phyloP scores from a whole-genome alignment of 495 filamentous ascomycete genomes.

The Talaromyces nanjingensis region DNA sequence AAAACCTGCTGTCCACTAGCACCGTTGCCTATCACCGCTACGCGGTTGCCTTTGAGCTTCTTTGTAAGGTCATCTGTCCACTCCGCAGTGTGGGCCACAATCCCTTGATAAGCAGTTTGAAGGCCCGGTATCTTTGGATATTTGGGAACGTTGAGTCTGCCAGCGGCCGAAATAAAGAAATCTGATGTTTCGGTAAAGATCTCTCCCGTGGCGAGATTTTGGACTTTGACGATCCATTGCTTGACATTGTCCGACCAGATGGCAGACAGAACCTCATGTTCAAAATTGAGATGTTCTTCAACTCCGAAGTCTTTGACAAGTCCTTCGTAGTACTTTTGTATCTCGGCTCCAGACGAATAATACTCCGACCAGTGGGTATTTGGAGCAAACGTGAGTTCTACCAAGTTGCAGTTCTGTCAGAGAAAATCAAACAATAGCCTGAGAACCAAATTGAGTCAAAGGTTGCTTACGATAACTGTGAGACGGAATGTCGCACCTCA shows the following conservation, averaged over 20 bases:
- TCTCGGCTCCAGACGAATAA: not conserved
- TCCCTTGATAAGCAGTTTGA: slow-evolving; percentile 22
- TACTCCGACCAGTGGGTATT: not conserved
- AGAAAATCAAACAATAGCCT: too few relatives aligned
- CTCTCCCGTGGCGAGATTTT: not conserved
- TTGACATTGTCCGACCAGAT: not conserved
- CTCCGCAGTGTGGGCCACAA: slow-evolving; percentile 13
- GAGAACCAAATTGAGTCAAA: too few relatives aligned
- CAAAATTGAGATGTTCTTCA: not conserved
- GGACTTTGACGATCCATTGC: not conserved
- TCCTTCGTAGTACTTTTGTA: not conserved
- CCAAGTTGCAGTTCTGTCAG: not conserved
- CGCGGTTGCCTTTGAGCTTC: slow-evolving; percentile 6
- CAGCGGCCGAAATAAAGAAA: slow-evolving; percentile 58
- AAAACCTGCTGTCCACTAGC: slow-evolving; percentile 15
- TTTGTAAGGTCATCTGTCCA: slow-evolving; percentile 11
- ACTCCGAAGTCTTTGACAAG: not conserved
- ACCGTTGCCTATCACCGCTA: slow-evolving; percentile 18
- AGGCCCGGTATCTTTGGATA: slow-evolving; percentile 55
- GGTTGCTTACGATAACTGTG: slow-evolving; percentile 4
- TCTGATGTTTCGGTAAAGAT: slow-evolving; percentile 28
- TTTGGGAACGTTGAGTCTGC: slow-evolving; percentile 52
- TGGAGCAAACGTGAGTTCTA: slow-evolving; percentile 2
- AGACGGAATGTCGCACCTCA: slow-evolving; percentile 3
- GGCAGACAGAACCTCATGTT: not conserved